Evolutionary conservation across 2,329 filamentous ascomycete species (phyloP).

Genomic region (Bretziella fagacearum): DNA sequence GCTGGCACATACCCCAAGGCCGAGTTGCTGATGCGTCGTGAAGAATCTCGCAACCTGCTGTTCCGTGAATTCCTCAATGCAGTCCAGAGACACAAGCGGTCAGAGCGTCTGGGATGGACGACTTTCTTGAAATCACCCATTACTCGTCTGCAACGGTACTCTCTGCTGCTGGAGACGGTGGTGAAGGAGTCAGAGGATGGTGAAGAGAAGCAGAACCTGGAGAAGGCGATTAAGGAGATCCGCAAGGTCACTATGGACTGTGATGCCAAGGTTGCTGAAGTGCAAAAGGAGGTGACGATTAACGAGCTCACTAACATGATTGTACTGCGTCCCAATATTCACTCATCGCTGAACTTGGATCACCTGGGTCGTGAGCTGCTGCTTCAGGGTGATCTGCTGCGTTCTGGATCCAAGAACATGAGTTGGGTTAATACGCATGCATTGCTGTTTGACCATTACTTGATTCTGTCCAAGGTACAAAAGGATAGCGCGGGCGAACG

Average conservation of each 20-base stretch:
- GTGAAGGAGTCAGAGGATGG: constrained; percentile 67
- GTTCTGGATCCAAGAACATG: constrained; percentile 76
- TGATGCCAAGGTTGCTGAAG: constrained; percentile 80
- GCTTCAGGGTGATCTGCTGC: constrained; percentile 72
- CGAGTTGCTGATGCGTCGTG: constrained; percentile 65
- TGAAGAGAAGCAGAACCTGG: constrained; percentile 76
- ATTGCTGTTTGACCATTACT: constrained; percentile 88
- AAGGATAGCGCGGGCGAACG: constrained; percentile 57
- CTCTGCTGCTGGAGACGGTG: constrained; percentile 65
- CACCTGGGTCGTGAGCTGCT: constrained; percentile 87
- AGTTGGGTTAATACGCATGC: constrained; percentile 89
- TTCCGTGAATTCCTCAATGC: constrained; percentile 78
- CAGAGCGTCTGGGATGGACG: constrained; percentile 76
- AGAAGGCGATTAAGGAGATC: constrained; percentile 78
- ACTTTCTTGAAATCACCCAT: constrained; percentile 89
- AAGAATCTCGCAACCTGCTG: constrained; percentile 66
- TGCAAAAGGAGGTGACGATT: constrained; percentile 77
- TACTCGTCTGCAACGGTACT: constrained; percentile 79
- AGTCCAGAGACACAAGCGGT: constrained; percentile 59
- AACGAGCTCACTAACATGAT: constrained; percentile 71
- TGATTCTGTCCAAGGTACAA: constrained; percentile 75
- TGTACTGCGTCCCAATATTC: constrained; percentile 72
- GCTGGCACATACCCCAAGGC: constrained; percentile 75
- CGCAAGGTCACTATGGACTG: constrained; percentile 78
- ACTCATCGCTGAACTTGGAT: constrained; percentile 76